Conservation (phyloP, 164 flowering plant species). For the Santalum album region DNA sequence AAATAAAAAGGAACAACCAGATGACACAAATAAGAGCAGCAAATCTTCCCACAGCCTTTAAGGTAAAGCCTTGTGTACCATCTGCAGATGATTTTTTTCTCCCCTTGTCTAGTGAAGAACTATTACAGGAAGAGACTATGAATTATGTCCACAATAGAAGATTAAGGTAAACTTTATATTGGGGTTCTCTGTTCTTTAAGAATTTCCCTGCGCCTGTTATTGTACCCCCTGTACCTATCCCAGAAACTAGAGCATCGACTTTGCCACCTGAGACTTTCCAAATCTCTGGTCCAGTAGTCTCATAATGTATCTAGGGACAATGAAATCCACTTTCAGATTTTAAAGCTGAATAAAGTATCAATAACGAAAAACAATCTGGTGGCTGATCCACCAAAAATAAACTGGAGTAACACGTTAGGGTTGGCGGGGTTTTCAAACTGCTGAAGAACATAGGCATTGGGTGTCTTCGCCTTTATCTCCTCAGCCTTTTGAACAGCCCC, state of each 20-base stretch:
- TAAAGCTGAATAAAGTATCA: too few species aligned
- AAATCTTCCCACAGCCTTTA: too few species aligned
- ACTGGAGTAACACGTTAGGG: too few species aligned
- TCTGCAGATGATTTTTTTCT: too few species aligned
- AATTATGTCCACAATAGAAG: background rate
- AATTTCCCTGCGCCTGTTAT: constrained; percentile 67
- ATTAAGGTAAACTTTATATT: constrained; percentile 27
- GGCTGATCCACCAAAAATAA: too few species aligned
- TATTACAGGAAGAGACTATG: background rate
- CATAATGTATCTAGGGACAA: constrained; percentile 69
- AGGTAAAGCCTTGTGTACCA: too few species aligned
- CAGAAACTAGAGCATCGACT: constrained; percentile 64
- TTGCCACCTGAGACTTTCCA: constrained; percentile 70
- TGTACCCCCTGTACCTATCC: constrained; percentile 89
- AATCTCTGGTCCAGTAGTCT: constrained; percentile 85
- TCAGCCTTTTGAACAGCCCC: constrained; percentile 74
- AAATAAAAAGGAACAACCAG: background rate
- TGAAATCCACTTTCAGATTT: too few species aligned
- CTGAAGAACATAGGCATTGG: too few species aligned
- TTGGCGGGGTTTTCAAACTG: too few species aligned
- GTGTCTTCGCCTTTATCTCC: constrained; percentile 56
- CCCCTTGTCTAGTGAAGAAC: background rate
- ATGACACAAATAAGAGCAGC: too few species aligned
- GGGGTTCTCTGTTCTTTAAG: constrained; percentile 64
- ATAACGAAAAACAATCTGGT: too few species aligned